A percentile compares a stretch with the other conserved stretches of the same genome.
These are phyloP conservation scores for Lactarius quietus DNA, from an alignment of 768 basidiomycete species.

Conservation along the genomic window DNA sequence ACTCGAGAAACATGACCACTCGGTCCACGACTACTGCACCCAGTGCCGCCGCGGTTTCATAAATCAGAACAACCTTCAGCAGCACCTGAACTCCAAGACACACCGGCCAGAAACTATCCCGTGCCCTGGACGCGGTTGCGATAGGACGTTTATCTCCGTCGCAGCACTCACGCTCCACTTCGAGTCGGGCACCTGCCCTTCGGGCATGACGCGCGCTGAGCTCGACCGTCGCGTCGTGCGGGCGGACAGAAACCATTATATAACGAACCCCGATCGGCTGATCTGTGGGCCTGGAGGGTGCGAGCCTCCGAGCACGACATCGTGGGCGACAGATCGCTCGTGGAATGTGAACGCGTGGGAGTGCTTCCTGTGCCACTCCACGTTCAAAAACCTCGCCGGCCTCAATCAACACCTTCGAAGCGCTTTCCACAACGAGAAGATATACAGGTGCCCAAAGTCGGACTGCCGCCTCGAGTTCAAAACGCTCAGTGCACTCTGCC, in stretches of 20 bases:
- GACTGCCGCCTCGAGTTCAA: not conserved
- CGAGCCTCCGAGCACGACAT: slow-evolving; percentile 18
- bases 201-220: slow-evolving; percentile 42
- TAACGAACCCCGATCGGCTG: not conserved
- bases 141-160: slow-evolving; percentile 43
- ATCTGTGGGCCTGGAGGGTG: not conserved
- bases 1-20: slow-evolving; percentile 15
- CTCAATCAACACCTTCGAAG: slow-evolving; percentile 65
- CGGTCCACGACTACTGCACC: slow-evolving; percentile 40
- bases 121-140: slow-evolving; percentile 45
- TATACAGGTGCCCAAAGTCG: slow-evolving; percentile 24
- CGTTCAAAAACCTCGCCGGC: slow-evolving; percentile 38
- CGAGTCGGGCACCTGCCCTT: slow-evolving; percentile 55
- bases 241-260: not conserved
- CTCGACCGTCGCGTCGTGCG: slow-evolving; percentile 12
- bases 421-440: slow-evolving; percentile 33
- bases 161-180: slow-evolving; percentile 59
- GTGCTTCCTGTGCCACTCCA: slow-evolving; percentile 56
- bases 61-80: slow-evolving; percentile 37
- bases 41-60: slow-evolving; percentile 45
- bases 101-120: slow-evolving; percentile 42
- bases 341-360: slow-evolving; percentile 49
- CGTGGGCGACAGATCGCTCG: slow-evolving; percentile 37
- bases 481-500: slow-evolving; percentile 2
- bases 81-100: slow-evolving; percentile 52